These are phyloP conservation scores for Aspergillus sp. DNA, from an alignment of 2,329 filamentous ascomycete genomes.

Conservation along the genomic window DNA sequence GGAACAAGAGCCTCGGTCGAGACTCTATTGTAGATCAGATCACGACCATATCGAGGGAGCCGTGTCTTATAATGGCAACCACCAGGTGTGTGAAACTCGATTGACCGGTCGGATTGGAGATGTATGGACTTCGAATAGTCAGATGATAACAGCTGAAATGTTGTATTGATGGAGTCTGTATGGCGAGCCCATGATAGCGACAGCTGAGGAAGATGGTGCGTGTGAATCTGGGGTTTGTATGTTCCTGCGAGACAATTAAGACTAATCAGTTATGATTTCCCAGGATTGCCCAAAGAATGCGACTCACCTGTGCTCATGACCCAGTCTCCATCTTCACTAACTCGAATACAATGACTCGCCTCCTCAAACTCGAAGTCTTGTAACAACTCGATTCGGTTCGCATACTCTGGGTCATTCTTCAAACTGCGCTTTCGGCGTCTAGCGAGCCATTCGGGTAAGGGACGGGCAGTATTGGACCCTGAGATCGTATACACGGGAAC, in stretches of 20 bases:
- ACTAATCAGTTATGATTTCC: background rate
- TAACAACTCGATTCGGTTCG: slow-evolving; percentile 89
- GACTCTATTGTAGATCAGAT: slow-evolving; percentile 80
- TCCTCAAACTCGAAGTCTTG: slow-evolving; percentile 99
- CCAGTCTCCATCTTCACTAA: slow-evolving; percentile 96
- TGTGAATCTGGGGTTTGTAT: slow-evolving; percentile 84
- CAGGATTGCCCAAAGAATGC: background rate
- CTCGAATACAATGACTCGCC: slow-evolving; percentile 84
- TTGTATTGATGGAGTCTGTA: slow-evolving; percentile 88
- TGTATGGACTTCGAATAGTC: slow-evolving; percentile 96
- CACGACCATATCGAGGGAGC: slow-evolving; percentile 89
- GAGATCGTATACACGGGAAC: slow-evolving; percentile 95
- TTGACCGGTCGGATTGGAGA: slow-evolving; percentile 84
- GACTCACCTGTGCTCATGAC: slow-evolving; percentile 84
- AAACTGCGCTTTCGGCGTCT: slow-evolving; percentile 86
- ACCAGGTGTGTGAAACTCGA: slow-evolving; percentile 90
- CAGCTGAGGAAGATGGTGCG: slow-evolving; percentile 91
- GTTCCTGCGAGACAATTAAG: slow-evolving; percentile 51
- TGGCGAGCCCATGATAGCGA: slow-evolving; percentile 93
- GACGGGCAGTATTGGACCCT: slow-evolving; percentile 82
- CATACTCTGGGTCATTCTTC: slow-evolving; percentile 90
- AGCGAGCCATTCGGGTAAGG: slow-evolving; percentile 93
- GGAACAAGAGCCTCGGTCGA: slow-evolving; percentile 86
- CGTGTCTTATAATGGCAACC: slow-evolving; percentile 89
- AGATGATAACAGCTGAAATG: slow-evolving; percentile 82